phyloP scores from a whole-genome alignment of 2,329 filamentous ascomycete species.

The Trichoderma atroviride region DNA sequence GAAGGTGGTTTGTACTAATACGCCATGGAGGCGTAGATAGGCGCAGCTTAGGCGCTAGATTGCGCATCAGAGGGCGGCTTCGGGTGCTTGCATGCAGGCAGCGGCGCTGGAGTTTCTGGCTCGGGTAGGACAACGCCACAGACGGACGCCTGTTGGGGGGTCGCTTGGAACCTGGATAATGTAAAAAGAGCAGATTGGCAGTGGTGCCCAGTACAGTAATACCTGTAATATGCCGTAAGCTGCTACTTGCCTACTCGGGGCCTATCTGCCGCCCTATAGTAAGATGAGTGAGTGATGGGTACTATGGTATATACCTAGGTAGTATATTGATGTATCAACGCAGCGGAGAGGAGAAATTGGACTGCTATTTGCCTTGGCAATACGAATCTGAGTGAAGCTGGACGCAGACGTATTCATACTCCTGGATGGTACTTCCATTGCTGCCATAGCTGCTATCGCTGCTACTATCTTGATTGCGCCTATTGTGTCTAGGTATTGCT shows the following conservation, averaged over 20 bases:
- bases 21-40: neutral
- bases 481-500: too few species aligned
- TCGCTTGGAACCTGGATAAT: neutral
- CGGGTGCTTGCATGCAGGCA: conserved; percentile 19
- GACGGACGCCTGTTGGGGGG: neutral
- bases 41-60: neutral
- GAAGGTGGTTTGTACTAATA: neutral
- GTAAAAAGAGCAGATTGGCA: neutral
- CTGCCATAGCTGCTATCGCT: neutral
- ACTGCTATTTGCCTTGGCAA: neutral
- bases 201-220: too few species aligned
- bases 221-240: neutral
- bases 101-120: conserved; percentile 6
- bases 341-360: neutral
- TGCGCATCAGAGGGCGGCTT: conserved; percentile 7
- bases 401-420: neutral
- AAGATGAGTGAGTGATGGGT: too few species aligned
- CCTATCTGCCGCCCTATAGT: neutral
- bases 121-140: neutral
- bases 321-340: neutral
- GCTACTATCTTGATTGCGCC: neutral
- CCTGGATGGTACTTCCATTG: neutral
- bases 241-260: neutral
- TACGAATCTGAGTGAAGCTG: neutral
- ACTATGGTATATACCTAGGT: too few species aligned